Evolutionary conservation across 352 stramenopile species (phyloP), one percentile per base, ranked within the genome.

Genomic region (Globisporangium alternatum): DNA sequence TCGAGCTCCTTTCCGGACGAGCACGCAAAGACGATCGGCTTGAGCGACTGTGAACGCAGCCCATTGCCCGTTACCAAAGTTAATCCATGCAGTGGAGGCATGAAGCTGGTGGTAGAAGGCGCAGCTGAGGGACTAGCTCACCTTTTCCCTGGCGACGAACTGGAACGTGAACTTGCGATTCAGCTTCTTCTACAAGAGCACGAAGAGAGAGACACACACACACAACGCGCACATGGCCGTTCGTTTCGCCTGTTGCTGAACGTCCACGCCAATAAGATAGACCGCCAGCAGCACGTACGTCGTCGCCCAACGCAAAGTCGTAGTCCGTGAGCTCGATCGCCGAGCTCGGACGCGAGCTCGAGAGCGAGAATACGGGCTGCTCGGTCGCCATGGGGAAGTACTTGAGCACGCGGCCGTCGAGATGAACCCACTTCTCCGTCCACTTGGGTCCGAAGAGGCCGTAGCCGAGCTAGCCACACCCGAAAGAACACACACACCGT

Each of bases 391-490:
- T 90, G 22, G 82, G 76, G 56, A 90, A 90, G 67, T 83, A 91
- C 43, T 86, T 90, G 67, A 93, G 78, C 66, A 80, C 31, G n/a
- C 71, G 72, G 35, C 78, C 79, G 61, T 93, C 84, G 37, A 91
- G 65, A 43, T 91, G 83, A 6, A 89, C 83, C 85, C 85, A 91
- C 55, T 91, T 93, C 60, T 90, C 85, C 31, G 70, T 90, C 85
- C 85, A 93, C 70, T 89, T 89, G 7, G 80, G 64, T 0, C 85
- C 81, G 59, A 91, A 88, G 13, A 93, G 52, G 0, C 78, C 73
- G 5, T 75, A 73, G 0, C 71, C 70, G 35, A 89, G 72, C 85
- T 93, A 60, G 15, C 4, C 8, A 6, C 13, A 17, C n/a, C 22
- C 5, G 30, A 63, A 45, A 45, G 15, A 45, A 19, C 39, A n/a